Evolutionary conservation across 202 grass and related monocot species (phyloP), one percentile per base, ranked within the genome.

Genomic region (Elaeis oleifera): DNA sequence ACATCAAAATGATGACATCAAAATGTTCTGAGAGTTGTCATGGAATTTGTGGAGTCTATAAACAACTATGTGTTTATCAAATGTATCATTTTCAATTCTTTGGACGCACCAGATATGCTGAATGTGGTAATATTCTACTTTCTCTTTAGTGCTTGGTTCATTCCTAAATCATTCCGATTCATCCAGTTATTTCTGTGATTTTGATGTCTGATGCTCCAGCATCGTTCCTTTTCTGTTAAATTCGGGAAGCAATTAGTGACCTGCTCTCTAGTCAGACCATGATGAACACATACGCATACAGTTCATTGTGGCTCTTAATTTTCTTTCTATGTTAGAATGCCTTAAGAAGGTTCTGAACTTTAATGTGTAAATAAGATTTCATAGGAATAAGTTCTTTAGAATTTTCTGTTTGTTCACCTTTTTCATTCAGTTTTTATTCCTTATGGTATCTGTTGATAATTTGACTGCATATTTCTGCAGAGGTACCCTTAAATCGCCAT

Each of bases 401-500:
- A 19, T n/a, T 56, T 68, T 14, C 6, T 51, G 49, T 24, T 9
- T 65, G 15, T 64, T 2, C 5, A 6, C 4, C n/a, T 11, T 64
- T 21, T 7, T n/a, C 50, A 24, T 50, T 63, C 8, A 14, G 8
- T 65, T 14, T 65, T 51, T 18, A 13, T 6, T 60, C 18, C 39
- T 51, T 65, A 6, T 62, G 13, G 48, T 60, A 58, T 65, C 70
- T 76, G 1, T 20, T 78, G 19, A 81, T 73, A 50, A 14, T 15
- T 56, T 69, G 3, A 19, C 6, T 54, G 19, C 68, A 17, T 44
- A 13, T 39, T 59, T 54, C 76, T 77, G 16, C 67, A 97, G 88
- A 53, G 88, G 84, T 72, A 69, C 81, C 62, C 81, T 86, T 79
- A 97, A 85, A 81, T 91, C 88, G 71, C 88, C 92, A 75, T 97